Percentiles rank a stretch among this genome's conserved stretches.
These are phyloP conservation scores for Cymbopogon flexuosus DNA, from an alignment of 202 grass and related monocot species.

Conservation along the genomic window DNA sequence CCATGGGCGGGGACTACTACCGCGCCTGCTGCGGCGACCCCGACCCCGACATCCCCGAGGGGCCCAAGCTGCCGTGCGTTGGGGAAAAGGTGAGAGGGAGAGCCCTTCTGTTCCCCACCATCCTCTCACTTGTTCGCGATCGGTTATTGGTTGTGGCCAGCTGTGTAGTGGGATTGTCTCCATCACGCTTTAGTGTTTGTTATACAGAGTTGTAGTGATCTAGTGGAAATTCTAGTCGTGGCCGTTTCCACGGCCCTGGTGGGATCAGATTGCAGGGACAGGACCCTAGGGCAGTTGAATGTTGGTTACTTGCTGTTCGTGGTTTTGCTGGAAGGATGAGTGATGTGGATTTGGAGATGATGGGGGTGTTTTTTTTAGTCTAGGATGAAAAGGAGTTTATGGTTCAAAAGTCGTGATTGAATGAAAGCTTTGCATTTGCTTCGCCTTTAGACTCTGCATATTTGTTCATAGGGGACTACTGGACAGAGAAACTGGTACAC, in stretches of 20 bases:
- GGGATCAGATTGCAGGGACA: neutral
- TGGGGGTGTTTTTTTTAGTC: neutral
- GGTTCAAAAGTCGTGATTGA: neutral
- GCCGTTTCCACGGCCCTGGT: neutral
- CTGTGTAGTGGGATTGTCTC: neutral
- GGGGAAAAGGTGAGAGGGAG: no score
- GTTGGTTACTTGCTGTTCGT: neutral
- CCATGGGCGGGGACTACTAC: slow-evolving; percentile 59
- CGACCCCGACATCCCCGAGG: slow-evolving; percentile 55
- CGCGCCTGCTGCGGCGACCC: slow-evolving; percentile 40
- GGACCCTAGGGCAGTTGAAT: neutral
- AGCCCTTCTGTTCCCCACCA: neutral
- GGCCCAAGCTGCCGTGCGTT: slow-evolving; percentile 54
- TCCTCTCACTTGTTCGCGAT: neutral
- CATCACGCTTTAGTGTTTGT: neutral
- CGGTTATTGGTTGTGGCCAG: neutral
- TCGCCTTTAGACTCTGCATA: neutral
- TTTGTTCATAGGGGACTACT: neutral
- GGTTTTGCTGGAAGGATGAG: neutral
- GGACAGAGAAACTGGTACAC: neutral
- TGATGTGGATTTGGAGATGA: neutral
- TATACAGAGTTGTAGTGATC: neutral
- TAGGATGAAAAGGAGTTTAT: neutral
- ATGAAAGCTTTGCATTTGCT: neutral
- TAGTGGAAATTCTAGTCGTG: neutral